Evolutionary conservation across 2,329 filamentous ascomycete genomes (phyloP).

Genomic region (Neoarthrinium moseri): DNA sequence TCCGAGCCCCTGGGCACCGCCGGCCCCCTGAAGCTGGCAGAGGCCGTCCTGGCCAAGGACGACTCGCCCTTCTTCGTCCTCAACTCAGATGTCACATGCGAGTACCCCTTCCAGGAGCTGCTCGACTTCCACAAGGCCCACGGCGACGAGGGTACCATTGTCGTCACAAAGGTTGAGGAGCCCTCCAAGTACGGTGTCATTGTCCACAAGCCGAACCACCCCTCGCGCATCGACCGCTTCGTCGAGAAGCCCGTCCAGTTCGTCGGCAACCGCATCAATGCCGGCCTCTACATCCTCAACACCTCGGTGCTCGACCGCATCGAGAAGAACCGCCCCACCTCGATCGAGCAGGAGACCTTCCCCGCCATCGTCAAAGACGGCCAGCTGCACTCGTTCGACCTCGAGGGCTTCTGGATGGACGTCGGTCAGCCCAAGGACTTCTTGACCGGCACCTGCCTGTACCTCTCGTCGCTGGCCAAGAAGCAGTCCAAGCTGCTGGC

Average conservation of each 20-base stretch:
- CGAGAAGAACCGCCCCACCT: constrained; percentile 85
- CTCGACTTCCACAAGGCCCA: constrained; percentile 90
- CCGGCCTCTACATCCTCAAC: constrained; percentile 97
- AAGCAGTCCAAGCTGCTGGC: constrained; percentile 83
- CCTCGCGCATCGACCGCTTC: constrained; percentile 93
- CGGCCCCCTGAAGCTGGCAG: constrained; percentile 91
- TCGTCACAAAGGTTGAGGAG: constrained; percentile 98
- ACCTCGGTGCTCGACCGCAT: constrained; percentile 87
- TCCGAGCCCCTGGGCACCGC: constrained; percentile 93
- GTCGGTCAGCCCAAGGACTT: constrained; percentile 99
- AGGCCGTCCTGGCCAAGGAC: constrained; percentile 89
- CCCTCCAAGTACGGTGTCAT: constrained; percentile 98
- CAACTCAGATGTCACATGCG: constrained; percentile 98
- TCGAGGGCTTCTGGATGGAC: constrained; percentile 99
- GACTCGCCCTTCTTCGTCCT: constrained; percentile 96
- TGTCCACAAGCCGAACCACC: constrained; percentile 91
- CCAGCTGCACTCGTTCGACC: constrained; percentile 90
- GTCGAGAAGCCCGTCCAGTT: constrained; percentile 99
- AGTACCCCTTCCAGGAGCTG: constrained; percentile 90
- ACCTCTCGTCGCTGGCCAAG: constrained; percentile 90
- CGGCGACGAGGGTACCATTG: constrained; percentile 94
- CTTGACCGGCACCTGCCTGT: constrained; percentile 91
- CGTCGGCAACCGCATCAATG: constrained; percentile 97
- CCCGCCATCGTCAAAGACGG: constrained; percentile 87
- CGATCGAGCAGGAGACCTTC: constrained; percentile 99